Evolutionary conservation across 441 rosid genomes (phyloP).

Genomic region (Adansonia rubrostipa): DNA sequence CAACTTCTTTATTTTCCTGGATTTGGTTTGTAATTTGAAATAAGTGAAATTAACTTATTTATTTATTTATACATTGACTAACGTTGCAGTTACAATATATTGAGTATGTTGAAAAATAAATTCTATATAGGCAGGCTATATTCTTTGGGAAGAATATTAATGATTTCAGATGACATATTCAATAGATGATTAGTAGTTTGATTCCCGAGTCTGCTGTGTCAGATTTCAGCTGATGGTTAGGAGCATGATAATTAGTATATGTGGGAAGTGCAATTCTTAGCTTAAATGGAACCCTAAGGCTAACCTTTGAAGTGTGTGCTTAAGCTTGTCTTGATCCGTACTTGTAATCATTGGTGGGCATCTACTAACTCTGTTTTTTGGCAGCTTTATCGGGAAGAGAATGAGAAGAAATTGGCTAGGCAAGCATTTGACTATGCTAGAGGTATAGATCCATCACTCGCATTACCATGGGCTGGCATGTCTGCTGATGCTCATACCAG

Average conservation of each 20-base stretch:
- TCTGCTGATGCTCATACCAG: constrained; percentile 76
- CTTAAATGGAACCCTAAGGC: constrained; percentile 14
- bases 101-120: constrained; percentile 13
- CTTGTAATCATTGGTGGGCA: constrained; percentile 12
- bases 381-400: constrained; percentile 77
- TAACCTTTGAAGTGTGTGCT: neutral
- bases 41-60: neutral
- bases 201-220: neutral
- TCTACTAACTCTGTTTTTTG: constrained; percentile 29
- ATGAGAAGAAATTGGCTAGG: constrained; percentile 71
- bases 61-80: constrained; percentile 8
- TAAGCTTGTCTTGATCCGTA: neutral
- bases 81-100: constrained; percentile 5
- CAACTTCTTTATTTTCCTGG: constrained; percentile 18
- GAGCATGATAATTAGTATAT: neutral
- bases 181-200: neutral
- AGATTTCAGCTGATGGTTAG: constrained; percentile 5
- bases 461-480: constrained; percentile 99
- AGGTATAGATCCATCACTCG: constrained; percentile 95
- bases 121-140: constrained; percentile 1
- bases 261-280: neutral
- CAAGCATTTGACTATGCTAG: constrained; percentile 95
- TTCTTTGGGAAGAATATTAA: constrained; percentile 1
- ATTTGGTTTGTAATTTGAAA: constrained; percentile 2
- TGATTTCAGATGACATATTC: neutral